Conservation (phyloP, 2,329 filamentous ascomycete species). For the Aspergillus intermedius region DNA sequence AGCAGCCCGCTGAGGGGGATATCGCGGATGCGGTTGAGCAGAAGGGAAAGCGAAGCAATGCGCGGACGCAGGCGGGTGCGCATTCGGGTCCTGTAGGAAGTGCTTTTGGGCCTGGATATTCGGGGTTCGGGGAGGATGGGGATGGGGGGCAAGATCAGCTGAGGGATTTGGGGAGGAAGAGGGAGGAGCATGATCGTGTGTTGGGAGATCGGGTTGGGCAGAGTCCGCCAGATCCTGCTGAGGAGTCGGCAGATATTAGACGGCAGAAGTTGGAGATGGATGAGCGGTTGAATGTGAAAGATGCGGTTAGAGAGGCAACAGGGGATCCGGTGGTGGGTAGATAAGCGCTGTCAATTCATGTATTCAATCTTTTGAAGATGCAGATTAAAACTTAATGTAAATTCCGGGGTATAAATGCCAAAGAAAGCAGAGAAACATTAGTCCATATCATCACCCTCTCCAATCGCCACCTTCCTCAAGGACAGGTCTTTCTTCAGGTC, state of each 20-base stretch:
- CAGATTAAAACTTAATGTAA: constrained; percentile 1
- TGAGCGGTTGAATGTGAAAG: constrained; percentile 22
- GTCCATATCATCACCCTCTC: constrained; percentile 29
- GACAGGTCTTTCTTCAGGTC: constrained; percentile 39
- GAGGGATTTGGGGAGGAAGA: constrained; percentile 29
- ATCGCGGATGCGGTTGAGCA: constrained; percentile 27
- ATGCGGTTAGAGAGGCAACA: constrained; percentile 20
- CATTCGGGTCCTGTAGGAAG: constrained; percentile 31
- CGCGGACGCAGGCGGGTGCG: constrained; percentile 25
- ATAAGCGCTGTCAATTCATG: background rate
- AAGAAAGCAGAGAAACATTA: constrained; percentile 12
- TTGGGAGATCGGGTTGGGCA: constrained; percentile 21
- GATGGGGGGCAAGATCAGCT: constrained; percentile 13
- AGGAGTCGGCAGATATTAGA: constrained; percentile 17
- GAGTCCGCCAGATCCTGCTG: constrained; percentile 12
- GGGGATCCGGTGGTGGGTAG: constrained; percentile 21
- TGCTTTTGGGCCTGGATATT: constrained; percentile 20
- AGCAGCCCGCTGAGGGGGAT: constrained; percentile 29
- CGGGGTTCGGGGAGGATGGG: constrained; percentile 26
- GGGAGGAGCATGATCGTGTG: constrained; percentile 26
- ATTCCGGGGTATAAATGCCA: background rate
- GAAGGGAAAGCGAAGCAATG: constrained; percentile 13
- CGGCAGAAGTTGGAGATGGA: constrained; percentile 21
- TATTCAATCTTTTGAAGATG: background rate
- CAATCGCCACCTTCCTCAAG: constrained; percentile 39